Evolutionary conservation across 305 asterid genomes (phyloP).

Genomic region (Fraxinus velutina): DNA sequence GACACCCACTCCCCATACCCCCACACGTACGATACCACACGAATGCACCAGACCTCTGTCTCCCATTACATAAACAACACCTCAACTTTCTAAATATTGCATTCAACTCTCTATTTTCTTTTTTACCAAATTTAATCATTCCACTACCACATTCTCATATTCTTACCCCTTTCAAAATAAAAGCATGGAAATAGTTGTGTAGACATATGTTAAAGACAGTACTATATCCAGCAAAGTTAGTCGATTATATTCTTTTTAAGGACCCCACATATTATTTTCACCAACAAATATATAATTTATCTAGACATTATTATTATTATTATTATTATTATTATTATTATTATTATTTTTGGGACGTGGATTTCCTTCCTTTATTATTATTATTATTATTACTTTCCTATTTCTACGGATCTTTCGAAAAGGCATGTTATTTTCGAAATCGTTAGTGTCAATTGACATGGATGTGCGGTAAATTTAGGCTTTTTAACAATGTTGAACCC

Average conservation of each 20-base stretch:
- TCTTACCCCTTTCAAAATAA: neutral
- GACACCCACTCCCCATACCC: slow-evolving; percentile 27
- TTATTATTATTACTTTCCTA: neutral
- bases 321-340: too few relatives aligned
- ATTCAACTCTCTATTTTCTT: neutral
- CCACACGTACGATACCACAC: slow-evolving; percentile 30
- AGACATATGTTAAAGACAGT: neutral
- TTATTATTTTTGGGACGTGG: neutral
- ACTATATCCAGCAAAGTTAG: neutral
- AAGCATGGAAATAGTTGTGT: neutral
- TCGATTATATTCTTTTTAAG: slow-evolving; percentile 29
- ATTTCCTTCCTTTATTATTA: neutral
- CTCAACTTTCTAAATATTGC: neutral
- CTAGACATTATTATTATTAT: slow-evolving; percentile 14
- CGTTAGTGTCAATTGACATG: neutral
- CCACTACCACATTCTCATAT: neutral
- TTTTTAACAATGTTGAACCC: too few relatives aligned
- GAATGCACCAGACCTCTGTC: slow-evolving; percentile 15
- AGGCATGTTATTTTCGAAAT: neutral
- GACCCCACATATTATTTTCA: slow-evolving; percentile 19
- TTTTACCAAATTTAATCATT: neutral
- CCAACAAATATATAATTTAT: neutral
- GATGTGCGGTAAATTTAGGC: neutral
- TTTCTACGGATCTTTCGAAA: neutral
- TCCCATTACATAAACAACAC: neutral